These are phyloP conservation scores for Cercospora canescens DNA, from an alignment of 2,329 filamentous ascomycete genomes.

Conservation along the genomic window DNA sequence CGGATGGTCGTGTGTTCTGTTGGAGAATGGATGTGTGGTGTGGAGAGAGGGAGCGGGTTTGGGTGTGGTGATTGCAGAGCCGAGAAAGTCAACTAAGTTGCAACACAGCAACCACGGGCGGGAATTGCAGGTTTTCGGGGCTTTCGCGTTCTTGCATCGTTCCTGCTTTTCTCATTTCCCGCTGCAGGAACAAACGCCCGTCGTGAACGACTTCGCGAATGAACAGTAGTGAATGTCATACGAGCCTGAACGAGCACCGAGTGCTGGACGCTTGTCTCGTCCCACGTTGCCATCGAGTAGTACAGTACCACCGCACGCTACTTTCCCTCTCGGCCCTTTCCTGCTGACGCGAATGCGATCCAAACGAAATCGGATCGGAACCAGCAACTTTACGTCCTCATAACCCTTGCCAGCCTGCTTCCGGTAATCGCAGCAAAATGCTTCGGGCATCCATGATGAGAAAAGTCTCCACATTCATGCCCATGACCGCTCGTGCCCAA, in stretches of 20 bases:
- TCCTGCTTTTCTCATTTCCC: background rate
- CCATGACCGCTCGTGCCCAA: background rate
- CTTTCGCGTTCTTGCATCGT: background rate
- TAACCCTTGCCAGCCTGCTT: background rate
- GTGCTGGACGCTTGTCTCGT: background rate
- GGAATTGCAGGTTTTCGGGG: background rate
- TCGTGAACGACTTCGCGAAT: background rate
- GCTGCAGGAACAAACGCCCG: background rate
- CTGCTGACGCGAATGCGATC: background rate
- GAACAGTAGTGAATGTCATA: background rate
- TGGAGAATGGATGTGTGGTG: background rate
- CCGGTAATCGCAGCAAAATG: background rate
- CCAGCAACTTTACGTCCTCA: background rate
- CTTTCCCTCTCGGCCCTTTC: background rate
- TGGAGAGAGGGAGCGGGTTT: background rate
- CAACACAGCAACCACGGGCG: background rate
- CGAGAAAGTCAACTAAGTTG: background rate
- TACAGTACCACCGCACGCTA: background rate
- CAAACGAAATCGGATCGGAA: background rate
- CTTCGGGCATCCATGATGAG: background rate
- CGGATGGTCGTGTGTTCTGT: background rate
- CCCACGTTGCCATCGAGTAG: background rate
- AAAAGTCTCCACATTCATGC: background rate
- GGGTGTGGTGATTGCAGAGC: background rate
- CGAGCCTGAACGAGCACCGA: background rate